A percentile compares a stretch with the other conserved stretches of the same genome.
These are phyloP conservation scores for Plasmodium inui DNA, from an alignment of 169 alveolate genomes.

Conservation along the genomic window DNA sequence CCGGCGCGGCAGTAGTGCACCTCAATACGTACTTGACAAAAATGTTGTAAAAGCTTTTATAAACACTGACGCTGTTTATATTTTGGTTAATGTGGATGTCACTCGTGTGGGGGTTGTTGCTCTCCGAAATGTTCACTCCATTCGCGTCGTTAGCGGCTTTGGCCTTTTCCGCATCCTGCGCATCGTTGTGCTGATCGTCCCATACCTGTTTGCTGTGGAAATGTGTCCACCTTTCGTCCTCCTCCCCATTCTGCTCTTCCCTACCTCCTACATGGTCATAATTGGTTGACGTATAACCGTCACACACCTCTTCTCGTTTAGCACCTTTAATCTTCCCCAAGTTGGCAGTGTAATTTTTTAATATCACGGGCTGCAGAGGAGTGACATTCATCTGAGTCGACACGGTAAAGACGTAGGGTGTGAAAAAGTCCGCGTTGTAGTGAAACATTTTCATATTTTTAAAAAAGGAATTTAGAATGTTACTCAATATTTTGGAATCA, in stretches of 20 bases:
- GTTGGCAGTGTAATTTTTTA: slow-evolving; percentile 80
- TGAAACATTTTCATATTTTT: slow-evolving; percentile 86
- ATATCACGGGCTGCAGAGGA: slow-evolving; percentile 85
- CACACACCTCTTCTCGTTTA: background rate
- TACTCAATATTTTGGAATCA: slow-evolving; percentile 82
- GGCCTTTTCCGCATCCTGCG: background rate
- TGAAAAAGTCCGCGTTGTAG: slow-evolving; percentile 84
- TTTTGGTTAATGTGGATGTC: slow-evolving; percentile 60
- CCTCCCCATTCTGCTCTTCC: background rate
- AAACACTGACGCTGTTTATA: slow-evolving; percentile 34
- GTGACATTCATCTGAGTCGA: slow-evolving; percentile 82
- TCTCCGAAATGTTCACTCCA: background rate
- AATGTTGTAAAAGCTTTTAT: slow-evolving; percentile 78
- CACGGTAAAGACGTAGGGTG: slow-evolving; percentile 87
- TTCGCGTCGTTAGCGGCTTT: background rate
- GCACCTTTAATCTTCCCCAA: slow-evolving; percentile 8
- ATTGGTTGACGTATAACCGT: background rate
- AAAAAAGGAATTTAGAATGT: slow-evolving; percentile 77
- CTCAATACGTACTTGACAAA: slow-evolving; percentile 84
- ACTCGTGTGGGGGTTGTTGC: background rate
- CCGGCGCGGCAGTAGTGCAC: slow-evolving; percentile 92
- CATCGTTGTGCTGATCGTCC: background rate
- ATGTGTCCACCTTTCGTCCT: background rate
- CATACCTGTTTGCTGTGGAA: background rate
- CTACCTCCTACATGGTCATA: background rate